Conservation (phyloP, 345 rosid genomes). For the Hibiscus mutabilis region DNA sequence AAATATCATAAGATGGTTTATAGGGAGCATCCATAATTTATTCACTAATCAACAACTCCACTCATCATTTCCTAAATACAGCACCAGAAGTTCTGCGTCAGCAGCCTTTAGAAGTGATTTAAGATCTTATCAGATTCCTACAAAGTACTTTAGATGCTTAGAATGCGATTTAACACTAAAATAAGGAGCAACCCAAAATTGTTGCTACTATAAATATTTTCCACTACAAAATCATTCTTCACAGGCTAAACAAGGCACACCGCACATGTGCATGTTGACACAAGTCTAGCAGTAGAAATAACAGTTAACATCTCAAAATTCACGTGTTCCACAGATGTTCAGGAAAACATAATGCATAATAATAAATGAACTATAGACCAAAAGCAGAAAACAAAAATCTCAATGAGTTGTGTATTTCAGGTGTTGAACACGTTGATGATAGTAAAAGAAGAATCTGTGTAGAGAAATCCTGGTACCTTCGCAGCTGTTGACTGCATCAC, state of each 20-base stretch:
- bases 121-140: not conserved
- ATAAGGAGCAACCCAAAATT: not conserved
- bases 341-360: not conserved
- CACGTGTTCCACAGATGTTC: not conserved
- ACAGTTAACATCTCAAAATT: not conserved
- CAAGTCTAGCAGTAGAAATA: not conserved
- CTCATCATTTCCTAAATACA: not conserved
- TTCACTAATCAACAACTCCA: not conserved
- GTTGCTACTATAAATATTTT: not conserved
- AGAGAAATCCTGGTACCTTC: constrained; percentile 44
- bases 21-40: not conserved
- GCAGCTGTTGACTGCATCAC: constrained; percentile 72
- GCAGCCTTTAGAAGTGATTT: not conserved
- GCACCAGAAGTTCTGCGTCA: not conserved
- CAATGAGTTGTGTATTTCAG: not conserved
- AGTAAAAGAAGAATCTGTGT: not conserved
- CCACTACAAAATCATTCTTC: not conserved
- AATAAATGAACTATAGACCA: not conserved
- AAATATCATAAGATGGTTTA: not conserved
- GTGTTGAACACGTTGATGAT: not conserved
- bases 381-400: not conserved
- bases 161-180: not conserved
- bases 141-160: not conserved
- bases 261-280: not conserved
- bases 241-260: not conserved